Percentiles rank a stretch among this genome's conserved stretches.
phyloP scores from a whole-genome alignment of 2,329 filamentous ascomycete species.

The Xylariaceae sp. region DNA sequence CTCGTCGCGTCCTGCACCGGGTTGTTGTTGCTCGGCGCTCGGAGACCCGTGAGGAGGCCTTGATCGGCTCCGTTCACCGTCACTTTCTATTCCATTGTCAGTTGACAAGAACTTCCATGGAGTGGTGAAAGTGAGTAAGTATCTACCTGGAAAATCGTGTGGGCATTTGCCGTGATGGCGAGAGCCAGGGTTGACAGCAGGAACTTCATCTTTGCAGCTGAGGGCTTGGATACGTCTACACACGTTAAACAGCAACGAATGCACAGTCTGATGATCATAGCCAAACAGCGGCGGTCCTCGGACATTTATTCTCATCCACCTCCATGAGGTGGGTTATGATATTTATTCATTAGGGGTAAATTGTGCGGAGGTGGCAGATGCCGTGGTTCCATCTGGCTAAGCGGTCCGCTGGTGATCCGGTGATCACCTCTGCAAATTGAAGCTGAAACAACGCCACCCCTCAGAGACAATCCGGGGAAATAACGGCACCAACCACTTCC shows the following conservation, averaged over 20 bases:
- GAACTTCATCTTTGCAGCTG: neutral
- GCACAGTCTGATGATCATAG: neutral
- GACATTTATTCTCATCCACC: neutral
- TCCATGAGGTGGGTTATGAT: neutral
- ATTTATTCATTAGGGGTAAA: neutral
- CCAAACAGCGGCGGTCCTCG: neutral
- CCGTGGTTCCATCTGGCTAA: neutral
- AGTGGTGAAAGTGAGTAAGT: neutral
- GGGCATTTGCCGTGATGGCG: conserved; percentile 2
- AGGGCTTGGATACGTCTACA: neutral
- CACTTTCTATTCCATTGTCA: conserved; percentile 25
- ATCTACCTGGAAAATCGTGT: conserved; percentile 3
- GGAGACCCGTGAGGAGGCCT: conserved; percentile 37
- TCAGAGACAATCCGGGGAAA: neutral
- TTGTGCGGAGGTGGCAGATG: neutral
- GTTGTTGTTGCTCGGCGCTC: conserved; percentile 44
- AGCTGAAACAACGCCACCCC: neutral
- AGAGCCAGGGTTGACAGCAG: conserved; percentile 1
- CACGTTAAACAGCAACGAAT: neutral
- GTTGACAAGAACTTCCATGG: neutral
- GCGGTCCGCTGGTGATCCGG: neutral
- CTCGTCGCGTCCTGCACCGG: conserved; percentile 45
- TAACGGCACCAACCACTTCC: neutral
- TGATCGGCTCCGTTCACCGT: conserved; percentile 44
- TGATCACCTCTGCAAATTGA: neutral